A percentile compares a stretch with the other conserved stretches of the same genome.
phyloP scores from a whole-genome alignment of 1,139 yeast genomes.

The Nakaseomyces delphensis region DNA sequence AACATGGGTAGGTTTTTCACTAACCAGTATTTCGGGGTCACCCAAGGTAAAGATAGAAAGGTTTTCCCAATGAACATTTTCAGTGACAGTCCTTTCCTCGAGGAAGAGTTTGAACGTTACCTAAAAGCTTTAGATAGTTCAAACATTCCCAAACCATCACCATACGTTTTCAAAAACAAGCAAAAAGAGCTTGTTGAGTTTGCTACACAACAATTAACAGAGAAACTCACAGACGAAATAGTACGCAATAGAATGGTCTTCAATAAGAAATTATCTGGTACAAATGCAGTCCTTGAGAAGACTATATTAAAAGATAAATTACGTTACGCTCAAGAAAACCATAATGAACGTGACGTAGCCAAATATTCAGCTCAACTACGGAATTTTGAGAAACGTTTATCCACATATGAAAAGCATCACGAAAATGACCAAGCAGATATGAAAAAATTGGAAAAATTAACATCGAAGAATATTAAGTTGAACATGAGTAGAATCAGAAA shows the following conservation, averaged over 20 bases:
- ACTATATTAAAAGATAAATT: slow-evolving; percentile 66
- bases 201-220: slow-evolving; percentile 57
- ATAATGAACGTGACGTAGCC: slow-evolving; percentile 44
- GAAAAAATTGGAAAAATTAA: slow-evolving; percentile 33
- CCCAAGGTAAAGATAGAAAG: slow-evolving; percentile 50
- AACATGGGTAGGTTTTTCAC: slow-evolving; percentile 46
- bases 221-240: slow-evolving; percentile 71
- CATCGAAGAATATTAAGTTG: slow-evolving; percentile 63
- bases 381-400: slow-evolving; percentile 45
- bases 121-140: slow-evolving; percentile 51
- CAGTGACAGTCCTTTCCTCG: slow-evolving; percentile 63
- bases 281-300: slow-evolving; percentile 72
- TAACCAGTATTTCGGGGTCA: slow-evolving; percentile 49
- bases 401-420: slow-evolving; percentile 34
- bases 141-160: slow-evolving; percentile 49
- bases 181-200: slow-evolving; percentile 51
- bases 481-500: slow-evolving; percentile 69
- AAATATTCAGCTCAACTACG: slow-evolving; percentile 32
- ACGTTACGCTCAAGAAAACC: slow-evolving; percentile 64
- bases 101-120: slow-evolving; percentile 68
- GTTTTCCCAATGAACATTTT: slow-evolving; percentile 68
- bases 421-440: slow-evolving; percentile 32
- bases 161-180: slow-evolving; percentile 60
- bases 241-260: slow-evolving; percentile 63
- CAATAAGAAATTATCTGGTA: slow-evolving; percentile 49